Evolutionary conservation across 2,329 filamentous ascomycete species (phyloP).

Genomic region (Malbranchea cinnamomea): DNA sequence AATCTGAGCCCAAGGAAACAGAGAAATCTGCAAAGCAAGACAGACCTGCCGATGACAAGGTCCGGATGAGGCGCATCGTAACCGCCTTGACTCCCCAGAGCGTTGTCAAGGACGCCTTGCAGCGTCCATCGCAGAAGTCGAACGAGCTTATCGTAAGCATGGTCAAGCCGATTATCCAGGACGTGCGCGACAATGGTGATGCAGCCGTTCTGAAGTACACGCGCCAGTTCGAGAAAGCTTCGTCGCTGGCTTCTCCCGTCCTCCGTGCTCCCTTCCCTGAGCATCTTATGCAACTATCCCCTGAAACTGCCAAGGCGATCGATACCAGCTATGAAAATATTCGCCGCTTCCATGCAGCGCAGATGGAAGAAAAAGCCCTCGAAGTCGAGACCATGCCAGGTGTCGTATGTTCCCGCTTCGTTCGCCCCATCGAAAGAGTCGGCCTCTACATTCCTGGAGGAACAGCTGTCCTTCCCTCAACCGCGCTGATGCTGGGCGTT

Average conservation of each 20-base stretch:
- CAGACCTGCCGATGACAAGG: conserved; percentile 43
- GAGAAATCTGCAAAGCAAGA: conserved; percentile 26
- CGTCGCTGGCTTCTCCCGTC: conserved; percentile 75
- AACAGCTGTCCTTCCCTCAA: conserved; percentile 91
- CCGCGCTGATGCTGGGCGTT: conserved; percentile 93
- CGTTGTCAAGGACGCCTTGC: conserved; percentile 59
- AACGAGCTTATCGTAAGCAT: conserved; percentile 89
- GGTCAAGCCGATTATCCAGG: conserved; percentile 79
- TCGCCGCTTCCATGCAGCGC: conserved; percentile 79
- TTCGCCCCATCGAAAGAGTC: conserved; percentile 84
- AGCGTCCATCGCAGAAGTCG: conserved; percentile 84
- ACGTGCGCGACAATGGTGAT: conserved; percentile 71
- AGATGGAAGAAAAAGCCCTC: conserved; percentile 69
- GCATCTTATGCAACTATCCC: conserved; percentile 68
- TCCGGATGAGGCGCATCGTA: conserved; percentile 70
- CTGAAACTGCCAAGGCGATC: conserved; percentile 81
- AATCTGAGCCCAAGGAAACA: conserved; percentile 18
- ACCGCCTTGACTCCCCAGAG: conserved; percentile 47
- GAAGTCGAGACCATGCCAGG: conserved; percentile 95
- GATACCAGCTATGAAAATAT: conserved; percentile 93
- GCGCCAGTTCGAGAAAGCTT: conserved; percentile 95
- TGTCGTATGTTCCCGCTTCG: conserved; percentile 85
- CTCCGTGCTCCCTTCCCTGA: conserved; percentile 77
- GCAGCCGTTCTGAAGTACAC: conserved; percentile 82
- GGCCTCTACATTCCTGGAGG: conserved; percentile 92